phyloP scores from a whole-genome alignment of 108 stramenopile species.

The Cylindrotheca fusiformis region DNA sequence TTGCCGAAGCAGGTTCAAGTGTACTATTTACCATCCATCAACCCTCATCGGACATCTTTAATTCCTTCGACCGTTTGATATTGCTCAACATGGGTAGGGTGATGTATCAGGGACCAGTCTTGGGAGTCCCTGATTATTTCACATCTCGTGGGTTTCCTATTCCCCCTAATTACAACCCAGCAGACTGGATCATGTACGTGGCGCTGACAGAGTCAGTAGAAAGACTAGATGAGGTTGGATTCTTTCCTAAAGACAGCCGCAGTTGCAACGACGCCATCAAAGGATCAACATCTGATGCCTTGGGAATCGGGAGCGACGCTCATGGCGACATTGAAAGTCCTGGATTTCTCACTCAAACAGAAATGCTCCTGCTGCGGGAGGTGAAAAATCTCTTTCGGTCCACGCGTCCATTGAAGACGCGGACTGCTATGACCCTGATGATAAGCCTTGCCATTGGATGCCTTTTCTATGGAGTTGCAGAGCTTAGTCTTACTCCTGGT shows the following conservation, averaged over 20 bases:
- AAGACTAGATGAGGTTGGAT: slow-evolving; percentile 35
- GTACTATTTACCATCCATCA: slow-evolving; percentile 80
- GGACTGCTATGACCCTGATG: slow-evolving; percentile 48
- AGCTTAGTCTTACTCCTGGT: background rate
- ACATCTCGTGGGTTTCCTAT: slow-evolving; percentile 47
- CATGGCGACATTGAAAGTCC: no score
- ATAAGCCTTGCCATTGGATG: slow-evolving; percentile 48
- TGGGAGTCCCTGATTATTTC: slow-evolving; percentile 46
- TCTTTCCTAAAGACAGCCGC: slow-evolving; percentile 41
- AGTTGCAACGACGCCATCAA: no score
- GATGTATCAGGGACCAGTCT: slow-evolving; percentile 44
- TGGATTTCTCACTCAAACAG: slow-evolving; percentile 35
- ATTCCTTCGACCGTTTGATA: slow-evolving; percentile 52
- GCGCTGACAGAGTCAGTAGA: slow-evolving; percentile 44
- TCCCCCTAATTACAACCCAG: slow-evolving; percentile 73
- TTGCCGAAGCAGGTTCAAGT: slow-evolving; percentile 62
- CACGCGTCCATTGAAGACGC: slow-evolving; percentile 38
- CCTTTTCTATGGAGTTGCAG: slow-evolving; percentile 51
- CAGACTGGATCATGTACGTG: slow-evolving; percentile 78
- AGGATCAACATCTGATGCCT: no score
- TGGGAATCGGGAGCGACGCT: no score
- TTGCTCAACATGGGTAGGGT: slow-evolving; percentile 46
- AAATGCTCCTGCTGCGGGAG: slow-evolving; percentile 44
- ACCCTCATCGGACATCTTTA: slow-evolving; percentile 64
- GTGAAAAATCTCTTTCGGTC: slow-evolving; percentile 36